Base-by-base conservation (phyloP, 2,329 filamentous ascomycete genomes). In the Cordyceps militaris region DNA sequence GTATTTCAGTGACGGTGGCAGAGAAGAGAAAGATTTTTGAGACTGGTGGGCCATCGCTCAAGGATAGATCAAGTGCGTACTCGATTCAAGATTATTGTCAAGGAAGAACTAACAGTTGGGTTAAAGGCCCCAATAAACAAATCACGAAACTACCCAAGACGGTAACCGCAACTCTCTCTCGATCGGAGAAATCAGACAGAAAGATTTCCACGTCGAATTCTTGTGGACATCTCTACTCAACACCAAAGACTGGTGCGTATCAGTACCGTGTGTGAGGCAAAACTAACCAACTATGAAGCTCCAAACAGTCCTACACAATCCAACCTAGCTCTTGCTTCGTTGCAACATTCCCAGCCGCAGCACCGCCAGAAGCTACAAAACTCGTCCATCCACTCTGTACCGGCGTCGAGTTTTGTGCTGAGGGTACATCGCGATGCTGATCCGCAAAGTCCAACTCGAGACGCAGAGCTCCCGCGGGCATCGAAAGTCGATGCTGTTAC, bases 21-120 rank as follows among this genome's bases (percentile, higher is more conserved):
- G 65, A 67, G 49, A 62, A 60, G 44, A 60, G 61, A 43, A 64
- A 49, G 23, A 36, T 67, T 10, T 67, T 67, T 44, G 66, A 67
- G 46, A 28, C 38, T n/a, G 34, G 19, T 10, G 9, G 3, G 26
- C 5, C 49, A 4, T 34, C 19, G 1, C 3, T 10, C 2, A 50
- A 34, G 16, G 34, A 38, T 13, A 10, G 8, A n/a, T 9, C 34
- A 42, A 44, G 53, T 56, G 16, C 9, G 32, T 7, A 8, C 16
- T 16, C n/a, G 21, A 23, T 23, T 23, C 4, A 13, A 49, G 14
- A 9, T 10, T 2, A 0, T 30, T 11, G 3, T 2, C 24, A 30
- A 14, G 6, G n/a, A 3, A 24, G 11, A 26, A 36, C 44, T 56
- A 32, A 49, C n/a, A 32, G 7, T 21, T 23, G 13, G 1, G 7